A percentile compares a stretch with the other conserved stretches of the same genome.
Evolutionary conservation across 257 asterid genomes (phyloP).

Genomic region (Solanum neorickii): DNA sequence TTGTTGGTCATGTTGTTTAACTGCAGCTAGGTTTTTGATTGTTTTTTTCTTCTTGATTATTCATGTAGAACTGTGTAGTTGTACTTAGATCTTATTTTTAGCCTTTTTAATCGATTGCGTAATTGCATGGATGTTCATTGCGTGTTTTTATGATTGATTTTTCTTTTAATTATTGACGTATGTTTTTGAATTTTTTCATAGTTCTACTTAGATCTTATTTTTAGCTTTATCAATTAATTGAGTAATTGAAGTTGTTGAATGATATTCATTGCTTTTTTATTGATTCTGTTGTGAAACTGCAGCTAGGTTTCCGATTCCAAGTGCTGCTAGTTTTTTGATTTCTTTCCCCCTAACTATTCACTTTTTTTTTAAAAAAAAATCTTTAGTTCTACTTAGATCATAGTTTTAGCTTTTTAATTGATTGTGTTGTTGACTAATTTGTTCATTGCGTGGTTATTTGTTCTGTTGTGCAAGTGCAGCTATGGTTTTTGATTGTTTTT

Average conservation of each 20-base stretch:
- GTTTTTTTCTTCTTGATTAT: background rate
- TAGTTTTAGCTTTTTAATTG: background rate
- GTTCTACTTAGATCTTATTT: background rate
- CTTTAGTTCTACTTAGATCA: background rate
- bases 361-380: no score
- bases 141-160: background rate
- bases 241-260: background rate
- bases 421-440: background rate
- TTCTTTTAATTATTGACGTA: background rate
- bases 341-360: background rate
- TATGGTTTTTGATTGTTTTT: background rate
- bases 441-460: background rate
- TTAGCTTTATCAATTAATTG: background rate
- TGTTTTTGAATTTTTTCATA: background rate
- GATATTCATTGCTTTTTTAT: background rate
- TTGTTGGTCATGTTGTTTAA: background rate
- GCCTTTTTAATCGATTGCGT: background rate
- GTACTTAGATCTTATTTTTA: background rate
- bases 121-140: background rate
- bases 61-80: background rate
- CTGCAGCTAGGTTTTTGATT: background rate
- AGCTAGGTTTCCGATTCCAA: background rate
- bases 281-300: background rate
- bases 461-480: background rate
- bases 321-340: background rate